Evolutionary conservation across 768 basidiomycete genomes (phyloP), one percentile per base, ranked within the genome.

Genomic region (Suillus discolor): DNA sequence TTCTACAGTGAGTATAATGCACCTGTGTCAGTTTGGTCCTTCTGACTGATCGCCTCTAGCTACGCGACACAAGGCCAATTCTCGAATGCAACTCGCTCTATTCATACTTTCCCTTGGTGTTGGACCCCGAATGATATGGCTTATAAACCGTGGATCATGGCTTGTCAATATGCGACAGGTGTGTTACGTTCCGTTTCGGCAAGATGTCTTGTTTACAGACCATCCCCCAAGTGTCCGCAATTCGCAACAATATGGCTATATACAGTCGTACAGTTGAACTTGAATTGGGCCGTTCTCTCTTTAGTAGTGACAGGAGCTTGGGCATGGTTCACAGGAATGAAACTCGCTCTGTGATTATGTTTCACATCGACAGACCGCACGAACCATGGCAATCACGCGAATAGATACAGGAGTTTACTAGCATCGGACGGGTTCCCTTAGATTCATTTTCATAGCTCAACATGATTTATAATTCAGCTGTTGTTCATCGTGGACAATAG

Each of bases 191-290:
- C 38, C n/a, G 11, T 39, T 53, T 34, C 12, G 11, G 6, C 11
- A 18, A 20, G 18, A 42, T 47, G 39, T n/a, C 15, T 11, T 16
- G 18, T 62, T 57, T 44, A 63, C 41, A 44, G 51, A 31, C 68
- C 34, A 67, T 57, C 57, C 23, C 31, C 39, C 42, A 64, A 94
- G 93, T 84, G 85, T 65, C 93, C 93, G 15, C 91, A 93, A 13
- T 77, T 94, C 63, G 88, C 88, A 3, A 93, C 92, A 0, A 72
- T 90, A 7, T 94, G 93, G 93, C 80, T 93, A 11, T 94, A 91
- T 70, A 82, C 86, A 4, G 80, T 93, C 59, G 79, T 93, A 15
- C 89, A 92, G 68, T 81, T 93, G 34, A 85, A 89, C 64, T 77
- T 95, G 31, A 81, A 80, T 3, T 85, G 87, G 23, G 88, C 92